Base-by-base conservation (phyloP, 768 basidiomycete species). In the Suillus discolor region DNA sequence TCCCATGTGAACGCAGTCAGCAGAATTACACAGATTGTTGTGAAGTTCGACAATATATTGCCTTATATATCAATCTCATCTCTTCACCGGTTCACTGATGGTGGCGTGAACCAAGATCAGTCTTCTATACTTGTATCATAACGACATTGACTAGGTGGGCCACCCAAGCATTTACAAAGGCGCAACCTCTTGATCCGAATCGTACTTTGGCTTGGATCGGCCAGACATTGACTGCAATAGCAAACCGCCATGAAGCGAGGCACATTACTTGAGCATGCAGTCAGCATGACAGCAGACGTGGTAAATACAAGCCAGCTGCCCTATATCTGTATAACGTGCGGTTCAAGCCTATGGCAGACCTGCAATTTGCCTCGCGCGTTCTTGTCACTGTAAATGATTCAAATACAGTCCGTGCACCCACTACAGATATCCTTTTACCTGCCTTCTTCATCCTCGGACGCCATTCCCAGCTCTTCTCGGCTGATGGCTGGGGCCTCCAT, bases 131-230 rank as follows among this genome's bases (percentile, higher is more conserved):
- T 82, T 96, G 31, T 79, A 91, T 63, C 83, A 96, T 69, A 82
- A 83, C 25, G 97, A 99, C 77, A 70, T 83, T 2, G 91, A 94
- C 61, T 31, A 4, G 28, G 28, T 80, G 99, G 39, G 94, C 97
- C 1, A 91, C 90, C 69, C 89, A 96, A 71, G 90, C 93, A 1
- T 87, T 99, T 70, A 84, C 89, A 71, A 89, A 89, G 65, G 94
- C 96, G 12, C 97, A 98, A 75, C 89, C 91, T 20, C 83, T 96
- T 53, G 96, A 99, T 79, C 94, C 97, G 8, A 97, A 99, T 72
- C 91, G 89, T 77, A 84, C 91, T 1, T 72, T 89, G 25, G 90
- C 95, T 9, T 99, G 97, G 97, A 82, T 97, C 25, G 97, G 95
- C 1, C 96, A 96, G 74, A 91, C 86, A 4, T 76, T 94, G 31